These are phyloP conservation scores for Metarhizium guizhouense DNA, from an alignment of 2,329 filamentous ascomycete genomes.

Conservation along the genomic window DNA sequence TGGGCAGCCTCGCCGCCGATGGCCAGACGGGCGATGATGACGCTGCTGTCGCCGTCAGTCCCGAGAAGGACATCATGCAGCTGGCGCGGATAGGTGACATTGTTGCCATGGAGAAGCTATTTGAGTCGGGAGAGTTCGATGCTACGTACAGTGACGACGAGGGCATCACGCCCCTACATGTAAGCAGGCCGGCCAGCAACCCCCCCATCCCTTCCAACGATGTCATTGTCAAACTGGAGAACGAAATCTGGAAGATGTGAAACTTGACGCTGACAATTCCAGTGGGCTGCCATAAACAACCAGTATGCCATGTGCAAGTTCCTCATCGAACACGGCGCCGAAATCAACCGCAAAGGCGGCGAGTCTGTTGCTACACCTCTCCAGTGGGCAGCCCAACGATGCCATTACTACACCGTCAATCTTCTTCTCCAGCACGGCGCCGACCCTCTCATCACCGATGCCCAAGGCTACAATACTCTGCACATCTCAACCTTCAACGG, in stretches of 20 bases:
- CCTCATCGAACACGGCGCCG: conserved; percentile 73
- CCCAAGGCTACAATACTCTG: conserved; percentile 95
- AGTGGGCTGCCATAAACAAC: conserved; percentile 99
- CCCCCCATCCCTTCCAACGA: too few species aligned
- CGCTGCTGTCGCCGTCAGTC: conserved; percentile 9
- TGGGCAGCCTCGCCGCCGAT: conserved; percentile 37
- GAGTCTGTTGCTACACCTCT: conserved; percentile 90
- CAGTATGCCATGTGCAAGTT: conserved; percentile 97
- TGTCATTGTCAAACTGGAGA: background rate
- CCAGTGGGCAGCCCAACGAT: conserved; percentile 94
- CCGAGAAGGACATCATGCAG: conserved; percentile 85
- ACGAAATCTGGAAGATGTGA: too few species aligned
- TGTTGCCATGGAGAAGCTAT: conserved; percentile 77
- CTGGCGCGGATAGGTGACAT: conserved; percentile 83
- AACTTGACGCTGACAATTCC: conserved; percentile 14
- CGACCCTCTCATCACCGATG: conserved; percentile 84
- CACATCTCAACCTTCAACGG: conserved; percentile 97
- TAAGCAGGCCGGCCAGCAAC: conserved; percentile 33
- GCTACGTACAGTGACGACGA: conserved; percentile 81
- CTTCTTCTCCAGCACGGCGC: conserved; percentile 85
- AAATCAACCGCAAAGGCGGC: conserved; percentile 91
- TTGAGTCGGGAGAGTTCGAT: conserved; percentile 72
- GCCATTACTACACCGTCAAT: conserved; percentile 94
- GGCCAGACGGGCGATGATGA: conserved; percentile 2
- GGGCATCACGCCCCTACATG: conserved; percentile 91